phyloP scores from a whole-genome alignment of 139 green algal species.

The Chlamydomonas asymmetrica region DNA sequence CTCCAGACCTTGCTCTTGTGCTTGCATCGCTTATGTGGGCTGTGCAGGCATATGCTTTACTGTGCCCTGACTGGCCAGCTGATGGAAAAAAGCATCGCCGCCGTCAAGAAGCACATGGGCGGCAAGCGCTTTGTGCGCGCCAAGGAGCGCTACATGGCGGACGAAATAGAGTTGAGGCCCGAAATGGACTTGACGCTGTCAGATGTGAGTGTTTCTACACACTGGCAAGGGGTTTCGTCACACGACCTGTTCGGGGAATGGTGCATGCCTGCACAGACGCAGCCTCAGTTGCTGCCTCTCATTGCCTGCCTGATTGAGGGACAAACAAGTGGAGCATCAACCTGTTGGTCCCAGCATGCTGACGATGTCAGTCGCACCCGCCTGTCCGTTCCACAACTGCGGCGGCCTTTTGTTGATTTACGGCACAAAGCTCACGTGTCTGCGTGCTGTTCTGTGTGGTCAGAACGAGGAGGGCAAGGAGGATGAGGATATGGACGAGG shows the following conservation, averaged over 20 bases:
- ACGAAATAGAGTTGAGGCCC: constrained; percentile 65
- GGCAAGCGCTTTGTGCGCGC: constrained; percentile 61
- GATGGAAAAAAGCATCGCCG: constrained; percentile 61
- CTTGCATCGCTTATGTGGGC: no score
- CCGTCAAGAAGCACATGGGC: constrained; percentile 71
- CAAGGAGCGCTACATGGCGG: constrained; percentile 62
- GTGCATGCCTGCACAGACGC: background rate
- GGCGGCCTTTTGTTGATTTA: background rate
- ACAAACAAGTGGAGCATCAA: background rate
- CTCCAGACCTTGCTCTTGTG: no score
- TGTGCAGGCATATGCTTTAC: constrained; percentile 74
- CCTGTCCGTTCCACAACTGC: background rate
- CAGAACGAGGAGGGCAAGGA: background rate
- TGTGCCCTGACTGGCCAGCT: constrained; percentile 79
- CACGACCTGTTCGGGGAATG: background rate
- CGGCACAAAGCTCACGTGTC: background rate
- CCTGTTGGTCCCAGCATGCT: background rate
- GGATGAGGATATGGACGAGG: background rate
- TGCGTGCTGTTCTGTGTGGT: background rate
- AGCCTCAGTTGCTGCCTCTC: background rate
- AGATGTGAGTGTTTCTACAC: constrained; percentile 7
- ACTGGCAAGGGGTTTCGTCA: background rate
- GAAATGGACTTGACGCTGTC: constrained; percentile 48
- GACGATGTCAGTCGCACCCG: background rate
- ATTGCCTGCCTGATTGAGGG: background rate